Conservation (phyloP, 495 filamentous ascomycete species). For the Aspergillus bertholletiae region DNA sequence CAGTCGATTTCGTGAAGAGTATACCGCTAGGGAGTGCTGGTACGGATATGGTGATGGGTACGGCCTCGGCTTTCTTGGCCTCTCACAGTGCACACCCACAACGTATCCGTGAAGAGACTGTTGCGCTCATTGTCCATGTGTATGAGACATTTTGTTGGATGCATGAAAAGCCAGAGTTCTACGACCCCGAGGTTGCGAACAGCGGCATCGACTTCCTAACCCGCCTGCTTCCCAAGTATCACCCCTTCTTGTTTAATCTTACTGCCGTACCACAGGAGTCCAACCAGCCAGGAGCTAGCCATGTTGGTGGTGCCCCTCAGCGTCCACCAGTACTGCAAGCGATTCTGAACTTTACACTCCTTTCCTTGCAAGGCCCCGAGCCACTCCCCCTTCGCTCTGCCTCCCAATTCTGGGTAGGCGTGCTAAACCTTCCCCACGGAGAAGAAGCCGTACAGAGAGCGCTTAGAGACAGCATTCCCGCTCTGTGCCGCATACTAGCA, state of each 20-base stretch:
- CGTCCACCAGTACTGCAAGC: slow-evolving; percentile 50
- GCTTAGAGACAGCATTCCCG: slow-evolving; percentile 56
- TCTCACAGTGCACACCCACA: slow-evolving; percentile 56
- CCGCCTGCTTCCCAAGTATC: slow-evolving; percentile 63
- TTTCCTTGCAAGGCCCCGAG: slow-evolving; percentile 68
- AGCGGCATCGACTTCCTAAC: slow-evolving; percentile 70
- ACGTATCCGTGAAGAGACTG: slow-evolving; percentile 45
- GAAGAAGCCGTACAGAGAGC: slow-evolving; percentile 47
- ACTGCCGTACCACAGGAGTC: slow-evolving; percentile 18
- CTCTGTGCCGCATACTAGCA: slow-evolving; percentile 56
- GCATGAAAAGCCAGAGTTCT: slow-evolving; percentile 45
- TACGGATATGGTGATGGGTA: slow-evolving; percentile 70
- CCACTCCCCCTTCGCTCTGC: slow-evolving; percentile 77
- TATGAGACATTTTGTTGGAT: slow-evolving; percentile 61
- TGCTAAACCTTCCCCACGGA: slow-evolving; percentile 40
- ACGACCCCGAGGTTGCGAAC: slow-evolving; percentile 78
- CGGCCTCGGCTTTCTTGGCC: slow-evolving; percentile 69
- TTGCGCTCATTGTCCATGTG: slow-evolving; percentile 60
- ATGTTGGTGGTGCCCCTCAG: slow-evolving; percentile 3
- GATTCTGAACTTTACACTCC: slow-evolving; percentile 74
- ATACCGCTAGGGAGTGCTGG: slow-evolving; percentile 62
- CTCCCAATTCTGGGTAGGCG: slow-evolving; percentile 73
- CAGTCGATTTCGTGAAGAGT: slow-evolving; percentile 66
- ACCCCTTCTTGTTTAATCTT: slow-evolving; percentile 36
- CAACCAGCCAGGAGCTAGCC: background rate